A percentile compares a stretch with the other conserved stretches of the same genome.
These are phyloP conservation scores for Penicillium sp. DNA, from an alignment of 2,329 filamentous ascomycete genomes.

Conservation along the genomic window DNA sequence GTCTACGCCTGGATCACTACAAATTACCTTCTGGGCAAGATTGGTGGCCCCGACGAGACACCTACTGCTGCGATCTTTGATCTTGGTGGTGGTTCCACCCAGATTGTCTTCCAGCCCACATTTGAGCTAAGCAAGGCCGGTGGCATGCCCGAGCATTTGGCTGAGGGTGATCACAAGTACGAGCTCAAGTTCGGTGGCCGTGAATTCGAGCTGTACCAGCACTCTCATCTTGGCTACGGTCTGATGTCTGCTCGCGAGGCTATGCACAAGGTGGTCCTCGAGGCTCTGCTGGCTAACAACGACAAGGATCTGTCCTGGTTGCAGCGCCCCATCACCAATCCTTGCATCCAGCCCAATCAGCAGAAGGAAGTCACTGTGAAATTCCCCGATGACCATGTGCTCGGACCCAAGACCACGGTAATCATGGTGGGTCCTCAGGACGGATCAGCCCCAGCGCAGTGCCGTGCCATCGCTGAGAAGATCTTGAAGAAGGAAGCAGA, in stretches of 20 bases:
- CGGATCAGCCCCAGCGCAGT: conserved; percentile 71
- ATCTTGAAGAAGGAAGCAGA: conserved; percentile 82
- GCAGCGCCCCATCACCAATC: conserved; percentile 70
- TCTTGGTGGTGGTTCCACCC: conserved; percentile 92
- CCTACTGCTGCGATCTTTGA: conserved; percentile 95
- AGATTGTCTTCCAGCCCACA: conserved; percentile 97
- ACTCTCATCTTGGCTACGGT: conserved; percentile 95
- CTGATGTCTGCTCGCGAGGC: conserved; percentile 91
- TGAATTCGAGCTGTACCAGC: conserved; percentile 91
- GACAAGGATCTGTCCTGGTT: conserved; percentile 66
- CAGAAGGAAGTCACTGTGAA: conserved; percentile 69
- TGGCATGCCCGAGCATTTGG: conserved; percentile 80
- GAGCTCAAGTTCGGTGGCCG: conserved; percentile 84
- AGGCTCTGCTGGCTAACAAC: conserved; percentile 65
- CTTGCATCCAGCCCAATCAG: conserved; percentile 82
- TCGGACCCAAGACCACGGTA: conserved; percentile 65
- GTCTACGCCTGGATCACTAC: conserved; percentile 99
- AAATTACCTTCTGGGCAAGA: conserved; percentile 97
- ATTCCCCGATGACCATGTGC: conserved; percentile 62
- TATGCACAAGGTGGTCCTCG: conserved; percentile 72
- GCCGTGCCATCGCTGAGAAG: conserved; percentile 84
- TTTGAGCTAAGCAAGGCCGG: conserved; percentile 71
- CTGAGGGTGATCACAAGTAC: conserved; percentile 95
- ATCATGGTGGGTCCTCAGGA: conserved; percentile 84
- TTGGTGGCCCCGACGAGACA: conserved; percentile 84